Evolutionary conservation across 2,329 filamentous ascomycete genomes (phyloP).

Genomic region (Dactylonectria estremocensis): DNA sequence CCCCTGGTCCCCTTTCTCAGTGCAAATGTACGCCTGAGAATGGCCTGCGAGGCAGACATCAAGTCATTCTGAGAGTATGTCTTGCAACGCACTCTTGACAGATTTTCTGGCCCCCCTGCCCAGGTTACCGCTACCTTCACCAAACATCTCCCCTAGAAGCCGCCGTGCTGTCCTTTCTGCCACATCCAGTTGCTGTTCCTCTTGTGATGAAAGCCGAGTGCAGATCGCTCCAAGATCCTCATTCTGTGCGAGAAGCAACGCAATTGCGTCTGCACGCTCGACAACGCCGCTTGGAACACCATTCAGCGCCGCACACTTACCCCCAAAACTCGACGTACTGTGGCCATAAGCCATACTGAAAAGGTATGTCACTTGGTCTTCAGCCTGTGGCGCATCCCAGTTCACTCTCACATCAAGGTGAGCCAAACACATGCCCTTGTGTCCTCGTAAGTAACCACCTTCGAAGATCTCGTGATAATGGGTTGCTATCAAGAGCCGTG

Average conservation of each 20-base stretch:
- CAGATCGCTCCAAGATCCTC: conserved; percentile 84
- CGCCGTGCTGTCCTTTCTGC: conserved; percentile 74
- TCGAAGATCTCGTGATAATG: conserved; percentile 83
- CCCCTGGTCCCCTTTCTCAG: not conserved
- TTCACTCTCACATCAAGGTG: conserved; percentile 82
- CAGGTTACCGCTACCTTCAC: not conserved
- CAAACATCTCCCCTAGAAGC: conserved; percentile 63
- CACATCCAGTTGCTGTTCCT: conserved; percentile 76
- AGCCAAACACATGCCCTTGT: conserved; percentile 69
- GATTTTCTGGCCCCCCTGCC: conserved; percentile 1
- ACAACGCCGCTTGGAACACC: conserved; percentile 83
- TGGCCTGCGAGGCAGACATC: not conserved
- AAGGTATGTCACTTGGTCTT: conserved; percentile 80
- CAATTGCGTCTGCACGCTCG: conserved; percentile 81
- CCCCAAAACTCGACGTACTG: conserved; percentile 87
- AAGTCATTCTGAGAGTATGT: conserved; percentile 16
- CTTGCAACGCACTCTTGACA: conserved; percentile 37
- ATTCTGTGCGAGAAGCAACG: conserved; percentile 76
- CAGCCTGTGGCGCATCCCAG: conserved; percentile 61
- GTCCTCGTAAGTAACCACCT: conserved; percentile 67
- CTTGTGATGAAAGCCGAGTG: conserved; percentile 74
- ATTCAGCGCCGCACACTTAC: conserved; percentile 87
- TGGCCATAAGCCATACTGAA: conserved; percentile 79
- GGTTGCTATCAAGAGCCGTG: conserved; percentile 74
- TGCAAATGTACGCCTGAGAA: not conserved